Base-by-base conservation (phyloP, 805 yeast genomes). In the Candida orba region DNA sequence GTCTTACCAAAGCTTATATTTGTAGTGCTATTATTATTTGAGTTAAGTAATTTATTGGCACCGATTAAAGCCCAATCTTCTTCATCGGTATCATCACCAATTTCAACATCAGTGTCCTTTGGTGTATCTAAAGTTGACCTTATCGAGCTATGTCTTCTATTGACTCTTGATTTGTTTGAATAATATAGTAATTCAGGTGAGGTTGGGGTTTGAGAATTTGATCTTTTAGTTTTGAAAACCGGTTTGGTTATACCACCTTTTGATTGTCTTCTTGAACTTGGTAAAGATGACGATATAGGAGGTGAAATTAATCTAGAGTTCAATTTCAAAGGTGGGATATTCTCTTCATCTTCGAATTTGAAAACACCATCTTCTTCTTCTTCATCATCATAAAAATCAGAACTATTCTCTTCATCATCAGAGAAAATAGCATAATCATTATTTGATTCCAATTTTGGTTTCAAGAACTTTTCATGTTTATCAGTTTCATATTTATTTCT, bases 51-150 rank as follows among this genome's bases (percentile, higher is more conserved):
- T 36, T 77, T 68, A 33, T 76, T 81, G 0, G 96, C 89, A 1
- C 97, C 97, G 42, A 90, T 82, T 0, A 88, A 67, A 49, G 81
- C 84, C 99, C 99, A 91, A 63, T 91, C 98, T 63, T 91, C 99
- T 58, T 91, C 98, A 62, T 91, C 99, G 0, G 99, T 91, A 56
- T 87, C 95, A 8, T 52, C 44, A 23, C 36, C 41, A 9, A 37
- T 37, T 27, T 34, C 40, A 30, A 31, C 17, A n/a, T 44, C 44
- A 9, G 48, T 30, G 68, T 75, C 36, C 14, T 42, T 35, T 13
- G 46, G 43, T 3, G 46, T 43, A 29, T 43, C 46, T 60, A 74
- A 40, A 65, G 65, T 53, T 59, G 69, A 51, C 72, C 78, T 53
- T 66, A 72, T 53, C 56, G 58, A 56, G 25, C 53, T 49, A 41